A percentile compares a stretch with the other conserved stretches of the same genome.
These are phyloP conservation scores for Perkinsus olseni DNA, from an alignment of 169 alveolate genomes.

Conservation along the genomic window DNA sequence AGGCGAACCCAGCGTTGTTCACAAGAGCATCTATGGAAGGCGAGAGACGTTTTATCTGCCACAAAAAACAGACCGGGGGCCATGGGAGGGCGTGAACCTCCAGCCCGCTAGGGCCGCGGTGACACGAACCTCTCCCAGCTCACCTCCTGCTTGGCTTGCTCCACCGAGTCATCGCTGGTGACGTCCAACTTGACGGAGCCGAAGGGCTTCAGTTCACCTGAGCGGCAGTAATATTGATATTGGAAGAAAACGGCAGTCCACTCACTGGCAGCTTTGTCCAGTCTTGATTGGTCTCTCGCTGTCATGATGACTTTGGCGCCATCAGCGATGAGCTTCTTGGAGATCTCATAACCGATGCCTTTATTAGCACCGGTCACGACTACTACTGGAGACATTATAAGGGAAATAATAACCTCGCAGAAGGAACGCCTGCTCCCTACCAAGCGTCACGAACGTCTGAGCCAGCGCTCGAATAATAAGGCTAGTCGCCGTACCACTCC, in stretches of 20 bases:
- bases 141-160: neutral
- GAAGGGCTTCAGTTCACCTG: neutral
- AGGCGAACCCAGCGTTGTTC: neutral
- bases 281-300: neutral
- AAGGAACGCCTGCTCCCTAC: no score
- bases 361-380: neutral
- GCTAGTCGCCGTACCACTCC: no score
- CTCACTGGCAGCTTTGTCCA: neutral
- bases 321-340: neutral
- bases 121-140: no score
- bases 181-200: neutral
- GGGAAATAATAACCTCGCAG: no score
- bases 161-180: neutral
- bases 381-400: neutral
- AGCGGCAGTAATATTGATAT: neutral
- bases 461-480: no score
- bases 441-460: no score
- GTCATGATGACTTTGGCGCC: neutral
- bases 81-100: no score
- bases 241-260: neutral
- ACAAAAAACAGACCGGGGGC: no score
- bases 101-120: no score
- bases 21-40: neutral
- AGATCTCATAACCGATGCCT: neutral
- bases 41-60: neutral